These are phyloP conservation scores for Umbelopsis vinacea DNA, from an alignment of 192 early-diverging fungal genomes.

Conservation along the genomic window DNA sequence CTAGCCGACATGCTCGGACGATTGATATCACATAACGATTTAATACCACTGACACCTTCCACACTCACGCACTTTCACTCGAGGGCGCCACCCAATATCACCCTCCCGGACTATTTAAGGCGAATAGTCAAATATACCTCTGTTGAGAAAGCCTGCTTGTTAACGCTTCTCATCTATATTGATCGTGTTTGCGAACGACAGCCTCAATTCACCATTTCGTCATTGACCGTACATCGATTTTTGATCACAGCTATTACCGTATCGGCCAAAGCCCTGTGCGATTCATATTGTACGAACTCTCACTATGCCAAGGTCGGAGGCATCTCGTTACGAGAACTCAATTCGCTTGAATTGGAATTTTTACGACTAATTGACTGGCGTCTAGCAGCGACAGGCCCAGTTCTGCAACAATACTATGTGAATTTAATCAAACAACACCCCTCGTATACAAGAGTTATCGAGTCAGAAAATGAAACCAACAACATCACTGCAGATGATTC, in stretches of 20 bases:
- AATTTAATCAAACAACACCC: slow-evolving; percentile 85
- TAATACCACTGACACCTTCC: slow-evolving; percentile 59
- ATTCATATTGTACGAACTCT: slow-evolving; percentile 94
- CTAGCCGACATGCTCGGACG: slow-evolving; percentile 65
- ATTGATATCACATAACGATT: slow-evolving; percentile 62
- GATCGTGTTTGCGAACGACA: slow-evolving; percentile 81
- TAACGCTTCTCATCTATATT: slow-evolving; percentile 92
- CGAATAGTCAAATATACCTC: slow-evolving; percentile 93
- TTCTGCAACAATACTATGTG: slow-evolving; percentile 91
- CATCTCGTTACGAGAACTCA: slow-evolving; percentile 90
- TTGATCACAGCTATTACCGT: slow-evolving; percentile 88
- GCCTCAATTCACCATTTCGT: slow-evolving; percentile 88
- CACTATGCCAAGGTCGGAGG: slow-evolving; percentile 97
- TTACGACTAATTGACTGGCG: slow-evolving; percentile 91
- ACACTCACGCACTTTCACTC: slow-evolving; percentile 95
- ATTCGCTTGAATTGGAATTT: slow-evolving; percentile 92
- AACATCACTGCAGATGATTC: not conserved
- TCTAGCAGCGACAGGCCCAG: slow-evolving; percentile 73
- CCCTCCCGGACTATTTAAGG: slow-evolving; percentile 85
- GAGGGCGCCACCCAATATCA: slow-evolving; percentile 86
- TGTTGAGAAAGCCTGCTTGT: slow-evolving; percentile 84
- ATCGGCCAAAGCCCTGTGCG: slow-evolving; percentile 87
- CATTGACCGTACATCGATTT: slow-evolving; percentile 93
- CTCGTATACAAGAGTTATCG: slow-evolving; percentile 46
- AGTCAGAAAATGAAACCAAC: slow-evolving; percentile 12